A percentile compares a stretch with the other conserved stretches of the same genome.
Evolutionary conservation across 2,329 filamentous ascomycete genomes (phyloP).

Genomic region (Kalaharituber pfeilii): DNA sequence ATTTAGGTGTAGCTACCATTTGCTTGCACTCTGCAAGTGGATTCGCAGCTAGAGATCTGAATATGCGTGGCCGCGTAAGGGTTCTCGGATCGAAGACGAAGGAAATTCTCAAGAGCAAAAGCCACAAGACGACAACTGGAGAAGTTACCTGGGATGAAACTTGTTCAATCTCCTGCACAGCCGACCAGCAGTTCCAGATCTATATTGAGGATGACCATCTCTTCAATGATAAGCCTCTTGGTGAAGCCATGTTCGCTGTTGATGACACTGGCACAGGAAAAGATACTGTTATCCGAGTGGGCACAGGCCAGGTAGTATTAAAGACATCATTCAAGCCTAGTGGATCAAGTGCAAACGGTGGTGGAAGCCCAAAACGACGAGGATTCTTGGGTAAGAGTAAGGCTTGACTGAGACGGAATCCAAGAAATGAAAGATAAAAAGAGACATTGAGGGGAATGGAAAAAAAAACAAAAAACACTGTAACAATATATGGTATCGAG

Average conservation of each 20-base stretch:
- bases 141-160: conserved; percentile 56
- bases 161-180: conserved; percentile 59
- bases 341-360: neutral
- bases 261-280: conserved; percentile 52
- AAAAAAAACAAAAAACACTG: too few relatives aligned
- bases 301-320: conserved; percentile 52
- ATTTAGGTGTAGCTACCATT: conserved; percentile 61
- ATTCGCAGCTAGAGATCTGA: conserved; percentile 50
- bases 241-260: conserved; percentile 79
- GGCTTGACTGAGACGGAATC: too few relatives aligned
- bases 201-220: conserved; percentile 70
- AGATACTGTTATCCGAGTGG: conserved; percentile 59
- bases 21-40: conserved; percentile 61
- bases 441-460: too few relatives aligned
- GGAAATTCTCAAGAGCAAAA: conserved; percentile 79
- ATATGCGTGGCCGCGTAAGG: conserved; percentile 62
- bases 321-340: conserved; percentile 35
- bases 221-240: conserved; percentile 68
- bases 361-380: conserved; percentile 4
- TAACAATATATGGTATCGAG: too few relatives aligned
- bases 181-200: conserved; percentile 73
- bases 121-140: conserved; percentile 55
- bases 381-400: conserved; percentile 17
- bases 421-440: too few relatives aligned
- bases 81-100: conserved; percentile 48